Evolutionary conservation across 1,284 basidiomycete genomes (phyloP), one percentile per base, ranked within the genome.

Genomic region (Bjerkandera adusta): DNA sequence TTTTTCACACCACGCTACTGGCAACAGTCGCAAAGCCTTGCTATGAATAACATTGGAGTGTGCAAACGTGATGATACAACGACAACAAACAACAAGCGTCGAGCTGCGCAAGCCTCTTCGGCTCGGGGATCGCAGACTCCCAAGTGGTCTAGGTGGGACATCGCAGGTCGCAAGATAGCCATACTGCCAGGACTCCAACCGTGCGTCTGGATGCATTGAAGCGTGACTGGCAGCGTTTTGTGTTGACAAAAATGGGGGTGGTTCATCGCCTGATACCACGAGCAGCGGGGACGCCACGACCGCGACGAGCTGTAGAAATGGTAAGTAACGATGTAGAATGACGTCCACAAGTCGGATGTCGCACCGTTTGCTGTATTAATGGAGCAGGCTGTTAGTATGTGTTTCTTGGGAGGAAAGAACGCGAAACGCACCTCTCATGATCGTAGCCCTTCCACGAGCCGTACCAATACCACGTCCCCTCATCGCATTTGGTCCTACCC

Each of bases 391-490:
- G 45, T 35, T 24, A 26, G 24, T 10, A 3, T 20, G 16, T 6
- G 29, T 63, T 35, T 48, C 39, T 34, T 37, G 45, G 29, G 45
- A 29, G 36, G 42, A 37, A 53, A 30, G 50, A 50, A 43, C 20
- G 29, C 37, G 29, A 57, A 47, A 73, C 79, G 58, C 55, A 88
- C 88, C 93, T 68, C 92, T 76, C 87, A 94, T 92, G 59, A 96
- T 95, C n/a, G 93, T 96, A 27, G 93, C 93, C 66, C 93, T 85
- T 66, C 92, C 92, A 80, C 92, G 88, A 47, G 93, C 93, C 60
- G 94, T 97, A 64, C 97, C 97, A 64, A 99, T 99, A 84, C 97
- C 97, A 57, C 96, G 81, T 61, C 97, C 97, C 61, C 91, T 89
- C 94, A 99, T 97, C 32, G 94, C 95, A 65, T 98, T 97, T 13